Conservation (phyloP, 768 basidiomycete species). For the Lepiota venenata region DNA sequence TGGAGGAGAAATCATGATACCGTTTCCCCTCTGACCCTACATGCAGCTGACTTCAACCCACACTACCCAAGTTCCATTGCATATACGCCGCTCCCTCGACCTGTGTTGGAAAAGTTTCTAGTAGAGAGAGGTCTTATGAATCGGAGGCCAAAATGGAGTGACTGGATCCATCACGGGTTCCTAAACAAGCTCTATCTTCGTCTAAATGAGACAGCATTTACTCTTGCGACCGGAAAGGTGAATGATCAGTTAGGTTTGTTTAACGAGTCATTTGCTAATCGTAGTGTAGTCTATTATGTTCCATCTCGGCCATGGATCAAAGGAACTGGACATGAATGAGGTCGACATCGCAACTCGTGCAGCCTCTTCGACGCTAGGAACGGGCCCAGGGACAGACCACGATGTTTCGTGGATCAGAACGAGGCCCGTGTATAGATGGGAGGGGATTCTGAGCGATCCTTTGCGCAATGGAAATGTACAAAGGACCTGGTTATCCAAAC, state of each 20-base stretch:
- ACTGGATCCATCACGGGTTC: conserved; percentile 61
- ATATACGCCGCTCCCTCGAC: conserved; percentile 62
- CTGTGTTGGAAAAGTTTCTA: conserved; percentile 63
- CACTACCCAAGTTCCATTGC: conserved; percentile 71
- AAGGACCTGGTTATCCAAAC: conserved; percentile 44
- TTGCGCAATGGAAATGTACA: conserved; percentile 33
- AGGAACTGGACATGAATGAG: conserved; percentile 61
- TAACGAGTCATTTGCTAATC: background rate
- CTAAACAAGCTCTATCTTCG: conserved; percentile 72
- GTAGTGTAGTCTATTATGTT: conserved; percentile 52
- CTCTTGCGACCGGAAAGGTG: conserved; percentile 4
- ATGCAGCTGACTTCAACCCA: conserved; percentile 65
- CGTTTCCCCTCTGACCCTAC: conserved; percentile 41
- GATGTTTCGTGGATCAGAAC: conserved; percentile 57
- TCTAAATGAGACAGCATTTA: conserved; percentile 64
- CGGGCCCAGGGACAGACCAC: conserved; percentile 70
- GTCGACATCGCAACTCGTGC: conserved; percentile 51
- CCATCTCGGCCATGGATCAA: conserved; percentile 50
- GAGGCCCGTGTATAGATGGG: conserved; percentile 67
- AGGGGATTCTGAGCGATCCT: conserved; percentile 60
- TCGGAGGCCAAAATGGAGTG: conserved; percentile 35
- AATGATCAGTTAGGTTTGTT: background rate
- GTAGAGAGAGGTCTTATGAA: conserved; percentile 56
- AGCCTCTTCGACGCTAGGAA: conserved; percentile 54
- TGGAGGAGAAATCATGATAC: conserved; percentile 70